These are phyloP conservation scores for Pachysandra terminalis DNA, from an alignment of 164 flowering plant species.

Conservation along the genomic window DNA sequence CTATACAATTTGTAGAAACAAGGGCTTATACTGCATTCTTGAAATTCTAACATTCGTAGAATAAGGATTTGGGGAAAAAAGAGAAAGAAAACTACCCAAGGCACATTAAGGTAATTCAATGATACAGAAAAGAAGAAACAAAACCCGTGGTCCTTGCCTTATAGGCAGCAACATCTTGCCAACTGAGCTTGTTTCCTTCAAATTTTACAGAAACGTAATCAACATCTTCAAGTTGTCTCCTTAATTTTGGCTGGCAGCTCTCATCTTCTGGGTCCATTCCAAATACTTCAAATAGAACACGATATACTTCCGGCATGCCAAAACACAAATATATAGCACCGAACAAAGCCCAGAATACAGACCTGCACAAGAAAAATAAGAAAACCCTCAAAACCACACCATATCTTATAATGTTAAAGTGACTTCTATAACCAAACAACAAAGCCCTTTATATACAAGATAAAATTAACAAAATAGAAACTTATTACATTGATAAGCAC, in stretches of 20 bases:
- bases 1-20: not conserved
- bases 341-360: slow-evolving; percentile 96
- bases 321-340: slow-evolving; percentile 95
- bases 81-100: not conserved
- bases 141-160: slow-evolving; percentile 42
- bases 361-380: slow-evolving; percentile 39
- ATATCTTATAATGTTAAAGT: not conserved
- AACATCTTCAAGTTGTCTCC: slow-evolving; percentile 96
- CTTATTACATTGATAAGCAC: too few relatives aligned
- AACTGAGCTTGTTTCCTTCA: slow-evolving; percentile 69
- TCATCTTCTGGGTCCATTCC: slow-evolving; percentile 98
- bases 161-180: slow-evolving; percentile 92
- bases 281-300: slow-evolving; percentile 96
- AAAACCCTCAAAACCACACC: not conserved
- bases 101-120: not conserved
- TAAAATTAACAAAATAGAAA: too few relatives aligned
- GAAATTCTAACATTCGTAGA: not conserved
- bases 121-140: not conserved
- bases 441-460: not conserved
- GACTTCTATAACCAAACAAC: not conserved
- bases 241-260: slow-evolving; percentile 83
- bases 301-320: slow-evolving; percentile 98
- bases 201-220: slow-evolving; percentile 96
- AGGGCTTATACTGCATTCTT: not conserved
- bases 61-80: not conserved